These are phyloP conservation scores for Blastobotrys illinoisensis DNA, from an alignment of 1,139 yeast genomes.

Conservation along the genomic window DNA sequence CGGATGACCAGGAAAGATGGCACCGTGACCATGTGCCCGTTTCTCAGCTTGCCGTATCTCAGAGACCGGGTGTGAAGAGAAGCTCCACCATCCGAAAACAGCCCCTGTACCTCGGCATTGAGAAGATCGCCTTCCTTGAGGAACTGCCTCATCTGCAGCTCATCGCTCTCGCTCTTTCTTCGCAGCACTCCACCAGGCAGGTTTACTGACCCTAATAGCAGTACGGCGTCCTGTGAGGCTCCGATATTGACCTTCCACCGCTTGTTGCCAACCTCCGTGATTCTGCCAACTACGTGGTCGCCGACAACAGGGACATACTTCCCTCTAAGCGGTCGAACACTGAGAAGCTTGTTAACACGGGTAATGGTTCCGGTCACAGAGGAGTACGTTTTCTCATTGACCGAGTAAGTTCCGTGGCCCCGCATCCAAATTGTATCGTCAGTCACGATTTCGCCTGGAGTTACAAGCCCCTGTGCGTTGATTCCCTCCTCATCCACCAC, in stretches of 20 bases:
- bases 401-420: conserved; percentile 93
- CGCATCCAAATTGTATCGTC: conserved; percentile 98
- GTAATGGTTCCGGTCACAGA: conserved; percentile 90
- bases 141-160: conserved; percentile 89
- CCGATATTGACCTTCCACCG: conserved; percentile 98
- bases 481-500: conserved; percentile 26
- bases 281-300: conserved; percentile 90
- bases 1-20: conserved; percentile 80
- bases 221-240: conserved; percentile 81
- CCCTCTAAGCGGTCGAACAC: conserved; percentile 83
- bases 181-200: conserved; percentile 95
- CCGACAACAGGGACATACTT: conserved; percentile 92
- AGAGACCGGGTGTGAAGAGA: conserved; percentile 91
- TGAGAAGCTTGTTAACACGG: conserved; percentile 77
- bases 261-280: conserved; percentile 88
- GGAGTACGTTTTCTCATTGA: conserved; percentile 65
- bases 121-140: conserved; percentile 95
- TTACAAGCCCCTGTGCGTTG: conserved; percentile 43
- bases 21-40: conserved; percentile 76
- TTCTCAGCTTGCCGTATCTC: conserved; percentile 89
- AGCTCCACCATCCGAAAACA: conserved; percentile 87
- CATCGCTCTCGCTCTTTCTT: conserved; percentile 92
- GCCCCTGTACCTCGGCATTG: conserved; percentile 92
- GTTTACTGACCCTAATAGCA: conserved; percentile 92
- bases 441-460: conserved; percentile 97